Conservation (phyloP, 108 stramenopile genomes). For the Conticribra guillardii region DNA sequence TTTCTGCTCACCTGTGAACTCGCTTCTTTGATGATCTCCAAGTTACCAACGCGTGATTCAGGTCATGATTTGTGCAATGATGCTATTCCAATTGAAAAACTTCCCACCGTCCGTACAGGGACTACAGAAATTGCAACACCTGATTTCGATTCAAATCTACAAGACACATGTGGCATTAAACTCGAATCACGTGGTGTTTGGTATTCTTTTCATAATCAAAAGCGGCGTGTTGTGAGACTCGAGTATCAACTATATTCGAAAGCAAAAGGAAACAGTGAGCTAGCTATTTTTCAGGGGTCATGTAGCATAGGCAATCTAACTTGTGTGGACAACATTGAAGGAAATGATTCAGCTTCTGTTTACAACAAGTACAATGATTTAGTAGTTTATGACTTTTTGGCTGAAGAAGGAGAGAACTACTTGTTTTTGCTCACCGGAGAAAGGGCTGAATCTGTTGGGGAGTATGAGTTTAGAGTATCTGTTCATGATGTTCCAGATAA, state of each 20-base stretch:
- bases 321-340: background rate
- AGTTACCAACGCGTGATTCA: background rate
- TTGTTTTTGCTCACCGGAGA: constrained; percentile 8
- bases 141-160: background rate
- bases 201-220: background rate
- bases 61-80: background rate
- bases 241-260: constrained; percentile 13
- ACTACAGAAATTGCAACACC: background rate
- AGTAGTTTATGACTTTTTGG: constrained; percentile 16
- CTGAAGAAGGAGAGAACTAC: constrained; percentile 6
- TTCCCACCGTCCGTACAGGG: background rate
- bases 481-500: constrained; percentile 10
- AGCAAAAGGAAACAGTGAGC: constrained; percentile 9
- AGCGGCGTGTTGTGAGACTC: background rate
- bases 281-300: constrained; percentile 13
- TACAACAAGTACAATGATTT: constrained; percentile 7
- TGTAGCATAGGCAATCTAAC: background rate
- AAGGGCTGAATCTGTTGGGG: constrained; percentile 3
- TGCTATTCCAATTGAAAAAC: background rate
- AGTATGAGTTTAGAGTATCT: constrained; percentile 14
- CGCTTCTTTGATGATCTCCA: too few relatives aligned
- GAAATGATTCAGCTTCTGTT: background rate
- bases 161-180: background rate
- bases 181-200: background rate
- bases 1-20: too few relatives aligned